Percentiles rank a stretch among this genome's conserved stretches.
Evolutionary conservation across 805 yeast genomes (phyloP).

Genomic region (Cyberlindnera lachancei): DNA sequence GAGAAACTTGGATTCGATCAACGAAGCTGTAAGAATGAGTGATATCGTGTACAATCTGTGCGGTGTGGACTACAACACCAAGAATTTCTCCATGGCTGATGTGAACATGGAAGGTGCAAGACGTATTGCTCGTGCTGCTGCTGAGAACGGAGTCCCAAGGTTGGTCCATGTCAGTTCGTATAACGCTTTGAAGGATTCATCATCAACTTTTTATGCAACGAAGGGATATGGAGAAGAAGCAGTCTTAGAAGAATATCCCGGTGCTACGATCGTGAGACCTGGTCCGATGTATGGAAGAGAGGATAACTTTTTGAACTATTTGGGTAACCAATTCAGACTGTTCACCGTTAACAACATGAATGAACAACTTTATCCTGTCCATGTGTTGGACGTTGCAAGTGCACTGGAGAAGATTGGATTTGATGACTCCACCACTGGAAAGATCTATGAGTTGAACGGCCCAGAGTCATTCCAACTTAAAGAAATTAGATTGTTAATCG

Average conservation of each 20-base stretch:
- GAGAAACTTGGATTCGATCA: slow-evolving; percentile 67
- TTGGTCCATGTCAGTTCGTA: slow-evolving; percentile 73
- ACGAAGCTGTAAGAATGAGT: slow-evolving; percentile 69
- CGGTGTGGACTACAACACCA: slow-evolving; percentile 70
- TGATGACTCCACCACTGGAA: slow-evolving; percentile 75
- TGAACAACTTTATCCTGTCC: slow-evolving; percentile 63
- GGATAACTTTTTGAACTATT: slow-evolving; percentile 57
- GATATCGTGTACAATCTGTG: slow-evolving; percentile 78
- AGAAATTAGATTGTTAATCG: slow-evolving; percentile 66
- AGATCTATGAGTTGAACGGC: slow-evolving; percentile 68
- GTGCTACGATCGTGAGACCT: slow-evolving; percentile 80
- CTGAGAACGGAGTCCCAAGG: slow-evolving; percentile 65
- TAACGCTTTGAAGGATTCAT: slow-evolving; percentile 62
- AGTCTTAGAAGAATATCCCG: slow-evolving; percentile 61
- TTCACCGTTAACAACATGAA: slow-evolving; percentile 60
- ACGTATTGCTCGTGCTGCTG: slow-evolving; percentile 67
- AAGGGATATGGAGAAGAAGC: slow-evolving; percentile 73
- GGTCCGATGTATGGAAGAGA: slow-evolving; percentile 72
- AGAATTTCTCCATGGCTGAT: slow-evolving; percentile 77
- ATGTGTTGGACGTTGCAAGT: slow-evolving; percentile 67
- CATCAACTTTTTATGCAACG: slow-evolving; percentile 67
- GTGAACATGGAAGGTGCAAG: slow-evolving; percentile 73
- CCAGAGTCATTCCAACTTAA: slow-evolving; percentile 53
- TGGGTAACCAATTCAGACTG: slow-evolving; percentile 49
- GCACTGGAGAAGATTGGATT: slow-evolving; percentile 74